phyloP scores from a whole-genome alignment of 805 yeast species.

The Ascoidea rubescens region DNA sequence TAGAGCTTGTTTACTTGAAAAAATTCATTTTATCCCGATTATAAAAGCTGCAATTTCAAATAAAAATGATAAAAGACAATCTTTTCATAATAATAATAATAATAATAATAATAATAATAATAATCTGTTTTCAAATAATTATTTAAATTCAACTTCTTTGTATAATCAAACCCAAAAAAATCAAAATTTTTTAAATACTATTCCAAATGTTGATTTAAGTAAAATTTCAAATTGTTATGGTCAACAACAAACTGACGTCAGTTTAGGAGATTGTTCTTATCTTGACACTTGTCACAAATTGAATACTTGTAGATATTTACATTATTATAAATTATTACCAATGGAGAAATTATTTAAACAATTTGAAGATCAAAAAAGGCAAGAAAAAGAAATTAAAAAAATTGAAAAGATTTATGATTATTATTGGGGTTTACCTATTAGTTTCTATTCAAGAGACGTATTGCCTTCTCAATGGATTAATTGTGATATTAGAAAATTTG shows the following conservation, averaged over 20 bases:
- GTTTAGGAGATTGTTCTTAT: slow-evolving; percentile 84
- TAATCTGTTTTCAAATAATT: too few species aligned
- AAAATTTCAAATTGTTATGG: slow-evolving; percentile 12
- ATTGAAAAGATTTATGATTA: slow-evolving; percentile 22
- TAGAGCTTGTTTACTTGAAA: slow-evolving; percentile 18
- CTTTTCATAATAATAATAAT: neutral
- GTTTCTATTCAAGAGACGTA: slow-evolving; percentile 8
- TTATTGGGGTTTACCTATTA: slow-evolving; percentile 33
- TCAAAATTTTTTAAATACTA: too few species aligned
- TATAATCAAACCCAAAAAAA: too few species aligned
- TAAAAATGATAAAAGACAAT: neutral
- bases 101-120: too few species aligned
- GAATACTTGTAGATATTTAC: slow-evolving; percentile 67
- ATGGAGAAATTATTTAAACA: slow-evolving; percentile 4
- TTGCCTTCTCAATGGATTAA: slow-evolving; percentile 74
- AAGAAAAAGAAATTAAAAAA: slow-evolving; percentile 12
- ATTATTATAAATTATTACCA: slow-evolving; percentile 47
- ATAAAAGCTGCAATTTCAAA: slow-evolving; percentile 19
- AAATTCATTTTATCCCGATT: slow-evolving; percentile 41
- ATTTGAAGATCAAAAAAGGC: slow-evolving; percentile 8
- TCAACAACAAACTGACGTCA: slow-evolving; percentile 42
- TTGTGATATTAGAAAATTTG: slow-evolving; percentile 68
- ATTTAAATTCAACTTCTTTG: too few species aligned
- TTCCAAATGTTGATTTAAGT: slow-evolving; percentile 20
- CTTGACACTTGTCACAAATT: slow-evolving; percentile 88